Conservation (phyloP, 306 rosid genomes). For the Medicago truncatula region DNA sequence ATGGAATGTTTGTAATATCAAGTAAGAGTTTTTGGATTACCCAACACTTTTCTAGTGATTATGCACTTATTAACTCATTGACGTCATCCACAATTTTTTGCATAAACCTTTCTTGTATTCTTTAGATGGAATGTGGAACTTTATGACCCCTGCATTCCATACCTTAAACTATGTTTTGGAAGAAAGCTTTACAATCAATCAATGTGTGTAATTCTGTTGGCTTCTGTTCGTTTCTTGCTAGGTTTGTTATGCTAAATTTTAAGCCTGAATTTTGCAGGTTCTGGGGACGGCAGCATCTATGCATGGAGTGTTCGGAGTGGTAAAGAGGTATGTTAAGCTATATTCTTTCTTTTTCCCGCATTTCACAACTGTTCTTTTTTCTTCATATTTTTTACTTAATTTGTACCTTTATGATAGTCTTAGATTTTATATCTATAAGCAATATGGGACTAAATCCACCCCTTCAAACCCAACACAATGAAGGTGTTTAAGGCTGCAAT, state of each 20-base stretch:
- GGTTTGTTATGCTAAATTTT: constrained; percentile 38
- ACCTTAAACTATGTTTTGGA: constrained; percentile 17
- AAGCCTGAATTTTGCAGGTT: constrained; percentile 61
- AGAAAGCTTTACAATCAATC: constrained; percentile 4
- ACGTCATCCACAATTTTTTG: constrained; percentile 2
- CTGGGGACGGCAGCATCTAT: constrained; percentile 88
- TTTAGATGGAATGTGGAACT: background rate
- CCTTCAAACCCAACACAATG: too few relatives aligned
- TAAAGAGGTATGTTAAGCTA: constrained; percentile 70
- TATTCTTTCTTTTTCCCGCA: constrained; percentile 20
- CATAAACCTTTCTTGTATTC: background rate
- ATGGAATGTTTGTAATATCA: constrained; percentile 94
- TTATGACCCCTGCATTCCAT: background rate
- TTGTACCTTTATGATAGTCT: background rate
- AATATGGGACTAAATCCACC: too few relatives aligned
- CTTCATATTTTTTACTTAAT: background rate
- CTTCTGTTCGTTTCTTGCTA: constrained; percentile 25
- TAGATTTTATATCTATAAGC: too few relatives aligned
- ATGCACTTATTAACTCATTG: constrained; percentile 24
- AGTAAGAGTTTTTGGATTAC: constrained; percentile 51
- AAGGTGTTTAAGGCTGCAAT: too few relatives aligned
- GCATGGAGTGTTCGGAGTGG: constrained; percentile 90
- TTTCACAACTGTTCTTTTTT: constrained; percentile 11
- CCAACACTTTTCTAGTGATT: constrained; percentile 8
- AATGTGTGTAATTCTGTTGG: background rate